phyloP scores from a whole-genome alignment of 139 green algal genomes.

The Haematococcus lacustris region DNA sequence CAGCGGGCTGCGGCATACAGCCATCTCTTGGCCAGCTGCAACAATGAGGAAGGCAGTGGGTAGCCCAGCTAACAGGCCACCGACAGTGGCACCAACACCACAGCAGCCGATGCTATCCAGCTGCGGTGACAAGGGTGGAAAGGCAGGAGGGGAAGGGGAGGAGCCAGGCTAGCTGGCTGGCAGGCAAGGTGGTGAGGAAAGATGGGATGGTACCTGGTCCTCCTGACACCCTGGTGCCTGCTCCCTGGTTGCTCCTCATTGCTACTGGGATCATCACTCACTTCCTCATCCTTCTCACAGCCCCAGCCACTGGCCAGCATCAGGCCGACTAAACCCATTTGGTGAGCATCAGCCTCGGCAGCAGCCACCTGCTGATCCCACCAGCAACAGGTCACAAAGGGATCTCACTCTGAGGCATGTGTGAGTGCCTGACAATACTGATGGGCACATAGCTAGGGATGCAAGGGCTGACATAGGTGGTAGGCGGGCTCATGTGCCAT shows the following conservation, averaged over 20 bases:
- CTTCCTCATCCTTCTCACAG: not conserved
- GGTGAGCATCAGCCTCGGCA: not conserved
- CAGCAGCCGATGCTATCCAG: not conserved
- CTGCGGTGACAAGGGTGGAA: not conserved
- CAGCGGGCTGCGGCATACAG: not conserved
- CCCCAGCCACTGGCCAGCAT: conserved; percentile 8
- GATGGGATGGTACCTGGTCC: no score
- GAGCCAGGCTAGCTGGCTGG: not conserved
- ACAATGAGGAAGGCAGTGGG: not conserved
- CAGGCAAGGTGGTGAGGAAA: not conserved
- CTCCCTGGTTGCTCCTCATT: no score
- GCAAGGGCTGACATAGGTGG: no score
- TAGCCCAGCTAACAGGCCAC: not conserved
- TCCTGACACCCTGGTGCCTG: no score
- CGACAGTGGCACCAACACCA: not conserved
- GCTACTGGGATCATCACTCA: no score
- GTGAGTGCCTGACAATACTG: no score
- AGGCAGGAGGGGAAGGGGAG: not conserved
- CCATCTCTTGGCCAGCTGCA: conserved; percentile 6
- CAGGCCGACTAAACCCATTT: conserved; percentile 9
- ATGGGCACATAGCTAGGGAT: no score
- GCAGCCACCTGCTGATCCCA: not conserved
- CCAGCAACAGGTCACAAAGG: not conserved
- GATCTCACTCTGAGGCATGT: not conserved
- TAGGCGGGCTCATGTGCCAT: no score